These are phyloP conservation scores for Isoetes taiwanensis DNA, from an alignment of 75 land plant genomes.

Conservation along the genomic window DNA sequence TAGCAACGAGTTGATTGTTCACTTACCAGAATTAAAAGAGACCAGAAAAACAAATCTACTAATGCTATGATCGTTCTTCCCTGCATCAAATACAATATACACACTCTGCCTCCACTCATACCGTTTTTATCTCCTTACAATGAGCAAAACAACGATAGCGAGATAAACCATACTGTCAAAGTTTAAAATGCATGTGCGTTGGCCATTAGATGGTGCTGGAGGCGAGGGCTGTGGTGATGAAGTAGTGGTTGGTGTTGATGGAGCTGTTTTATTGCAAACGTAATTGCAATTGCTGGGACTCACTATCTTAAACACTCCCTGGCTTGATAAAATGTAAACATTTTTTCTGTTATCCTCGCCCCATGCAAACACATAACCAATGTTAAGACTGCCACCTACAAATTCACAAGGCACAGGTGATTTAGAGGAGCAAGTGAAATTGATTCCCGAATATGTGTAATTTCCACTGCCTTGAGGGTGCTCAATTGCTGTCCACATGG, in stretches of 20 bases:
- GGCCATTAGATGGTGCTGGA: conserved; percentile 15
- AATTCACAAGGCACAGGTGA: conserved; percentile 51
- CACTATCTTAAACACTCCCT: conserved; percentile 62
- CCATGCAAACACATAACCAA: conserved; percentile 47
- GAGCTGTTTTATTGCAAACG: conserved; percentile 28
- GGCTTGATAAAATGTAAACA: conserved; percentile 38
- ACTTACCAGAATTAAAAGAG: too few species aligned
- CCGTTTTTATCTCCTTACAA: too few species aligned
- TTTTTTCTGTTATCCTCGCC: conserved; percentile 69
- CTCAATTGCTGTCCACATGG: conserved; percentile 55
- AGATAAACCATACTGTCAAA: too few species aligned
- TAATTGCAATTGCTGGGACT: conserved; percentile 52
- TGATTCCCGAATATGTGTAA: conserved; percentile 24
- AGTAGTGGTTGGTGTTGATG: conserved; percentile 3
- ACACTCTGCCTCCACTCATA: too few species aligned
- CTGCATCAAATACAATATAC: too few species aligned
- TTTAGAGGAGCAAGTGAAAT: conserved; percentile 44
- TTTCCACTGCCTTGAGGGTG: conserved; percentile 59
- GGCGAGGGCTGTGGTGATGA: not conserved
- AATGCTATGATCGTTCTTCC: too few species aligned
- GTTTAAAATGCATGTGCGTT: too few species aligned
- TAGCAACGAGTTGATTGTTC: too few species aligned
- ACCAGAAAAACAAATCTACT: too few species aligned
- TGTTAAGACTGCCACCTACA: conserved; percentile 20
- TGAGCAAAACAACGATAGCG: too few species aligned